Evolutionary conservation across 805 yeast genomes (phyloP), one percentile per base, ranked within the genome.

Genomic region (Tetrapisispora arboricola): DNA sequence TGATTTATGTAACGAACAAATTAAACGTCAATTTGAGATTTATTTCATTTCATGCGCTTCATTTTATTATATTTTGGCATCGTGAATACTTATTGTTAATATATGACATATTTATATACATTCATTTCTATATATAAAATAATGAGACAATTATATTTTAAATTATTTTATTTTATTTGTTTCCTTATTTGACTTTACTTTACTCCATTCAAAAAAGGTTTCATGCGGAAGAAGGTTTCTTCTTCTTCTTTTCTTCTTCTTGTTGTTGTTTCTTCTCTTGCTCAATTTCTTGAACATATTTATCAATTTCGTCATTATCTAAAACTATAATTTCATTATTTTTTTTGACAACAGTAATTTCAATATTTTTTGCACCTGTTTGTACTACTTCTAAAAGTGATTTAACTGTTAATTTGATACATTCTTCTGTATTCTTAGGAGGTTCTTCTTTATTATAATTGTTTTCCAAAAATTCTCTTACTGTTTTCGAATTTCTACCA

Each of bases 321-420:
- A 88, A 71, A 41, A 67, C 65, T 47, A 73, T 72, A 50, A 84
- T 73, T 29, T 70, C 63, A 50, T 72, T 66, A 39, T 75, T 77
- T 24, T 96, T 84, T 46, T 75, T 76, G 75, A 90, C 77, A 29
- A 92, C 80, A 4, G 94, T 83, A 38, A 92, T 78, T 65, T 92
- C 98, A 58, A 92, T 88, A 63, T 92, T 92, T 61, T 85, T 84
- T 34, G 96, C 94, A 32, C 98, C 98, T 2, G 96, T 88, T 67
- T 92, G 97, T 19, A 92, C 98, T 38, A 92, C 96, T 63, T 92
- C 98, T 53, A 92, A 71, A 52, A 92, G 70, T 15, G 94, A 78
- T 67, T 84, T 84, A 38, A 92, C 78, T 2, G 96, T 78, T 55
- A 92, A 76, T 51, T 77, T 77, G 42, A 88, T 70, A 18, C 96